A percentile compares a stretch with the other conserved stretches of the same genome.
These are phyloP conservation scores for Aspergillus melleus DNA, from an alignment of 2,329 filamentous ascomycete genomes.

Conservation along the genomic window DNA sequence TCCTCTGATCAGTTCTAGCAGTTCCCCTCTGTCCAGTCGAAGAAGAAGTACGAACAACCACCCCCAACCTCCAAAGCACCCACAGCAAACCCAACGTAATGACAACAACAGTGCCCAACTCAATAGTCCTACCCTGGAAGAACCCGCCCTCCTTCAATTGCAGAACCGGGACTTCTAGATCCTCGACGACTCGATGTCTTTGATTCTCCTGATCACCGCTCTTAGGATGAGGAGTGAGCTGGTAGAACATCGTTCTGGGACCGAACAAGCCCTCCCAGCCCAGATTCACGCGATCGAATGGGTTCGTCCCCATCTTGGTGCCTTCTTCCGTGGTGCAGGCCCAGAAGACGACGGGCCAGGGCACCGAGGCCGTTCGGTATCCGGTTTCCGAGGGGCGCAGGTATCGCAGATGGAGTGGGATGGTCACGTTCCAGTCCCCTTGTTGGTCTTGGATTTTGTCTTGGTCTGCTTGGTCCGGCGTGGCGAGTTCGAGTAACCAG, in stretches of 20 bases:
- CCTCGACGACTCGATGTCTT: conserved; percentile 49
- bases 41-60: conserved; percentile 27
- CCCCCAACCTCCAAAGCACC: conserved; percentile 62
- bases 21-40: conserved; percentile 18
- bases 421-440: conserved; percentile 41
- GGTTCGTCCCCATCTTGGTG: conserved; percentile 70
- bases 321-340: conserved; percentile 66
- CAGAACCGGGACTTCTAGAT: conserved; percentile 66
- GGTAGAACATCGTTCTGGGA: conserved; percentile 78
- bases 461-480: conserved; percentile 41
- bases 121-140: conserved; percentile 41
- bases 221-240: conserved; percentile 55
- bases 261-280: conserved; percentile 83
- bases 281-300: conserved; percentile 81
- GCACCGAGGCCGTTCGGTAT: conserved; percentile 59
- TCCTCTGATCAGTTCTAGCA: conserved; percentile 12
- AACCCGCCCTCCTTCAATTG: conserved; percentile 52
- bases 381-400: conserved; percentile 62
- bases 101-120: conserved; percentile 57
- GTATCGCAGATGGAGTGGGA: conserved; percentile 87
- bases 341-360: conserved; percentile 88
- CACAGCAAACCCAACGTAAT: conserved; percentile 68
- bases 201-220: background rate
- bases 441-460: background rate
- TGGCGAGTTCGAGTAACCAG: conserved; percentile 71